Percentiles rank a stretch among this genome's conserved stretches.
Conservation (phyloP, 2,329 filamentous ascomycete genomes). For the Colletotrichum cuscutae region DNA sequence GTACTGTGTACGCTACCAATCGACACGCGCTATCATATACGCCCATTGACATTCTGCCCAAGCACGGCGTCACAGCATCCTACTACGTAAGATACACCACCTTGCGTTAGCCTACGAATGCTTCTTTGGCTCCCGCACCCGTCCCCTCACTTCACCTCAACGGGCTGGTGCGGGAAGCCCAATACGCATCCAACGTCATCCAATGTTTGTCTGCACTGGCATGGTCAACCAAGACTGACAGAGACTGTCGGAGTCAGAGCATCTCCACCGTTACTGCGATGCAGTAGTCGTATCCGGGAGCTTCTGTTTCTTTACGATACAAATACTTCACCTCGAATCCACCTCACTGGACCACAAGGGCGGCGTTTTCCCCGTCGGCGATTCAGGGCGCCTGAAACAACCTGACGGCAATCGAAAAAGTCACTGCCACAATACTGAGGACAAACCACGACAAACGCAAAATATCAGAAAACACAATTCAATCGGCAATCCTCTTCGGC, state of each 20-base stretch:
- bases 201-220: background rate
- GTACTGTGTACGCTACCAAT: background rate
- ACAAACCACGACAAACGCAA: background rate
- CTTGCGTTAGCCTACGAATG: no score
- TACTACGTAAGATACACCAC: background rate
- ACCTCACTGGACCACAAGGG: background rate
- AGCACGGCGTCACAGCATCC: background rate
- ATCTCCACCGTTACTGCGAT: background rate
- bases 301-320: background rate
- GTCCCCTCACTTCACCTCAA: background rate
- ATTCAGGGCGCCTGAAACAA: constrained; percentile 23
- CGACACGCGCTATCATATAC: background rate
- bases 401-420: constrained; percentile 19
- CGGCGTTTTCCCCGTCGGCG: constrained; percentile 19
- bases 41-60: background rate
- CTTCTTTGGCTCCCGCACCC: background rate
- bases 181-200: background rate
- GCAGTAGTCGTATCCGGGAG: background rate
- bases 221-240: constrained; percentile 1
- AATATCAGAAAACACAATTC: background rate
- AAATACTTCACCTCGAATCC: background rate
- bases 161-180: background rate
- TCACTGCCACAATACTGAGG: background rate
- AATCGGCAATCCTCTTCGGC: constrained; percentile 24
- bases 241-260: constrained; percentile 10